A percentile compares a stretch with the other conserved stretches of the same genome.
Conservation (phyloP, 768 basidiomycete species). For the Boletus tomentosulus region DNA sequence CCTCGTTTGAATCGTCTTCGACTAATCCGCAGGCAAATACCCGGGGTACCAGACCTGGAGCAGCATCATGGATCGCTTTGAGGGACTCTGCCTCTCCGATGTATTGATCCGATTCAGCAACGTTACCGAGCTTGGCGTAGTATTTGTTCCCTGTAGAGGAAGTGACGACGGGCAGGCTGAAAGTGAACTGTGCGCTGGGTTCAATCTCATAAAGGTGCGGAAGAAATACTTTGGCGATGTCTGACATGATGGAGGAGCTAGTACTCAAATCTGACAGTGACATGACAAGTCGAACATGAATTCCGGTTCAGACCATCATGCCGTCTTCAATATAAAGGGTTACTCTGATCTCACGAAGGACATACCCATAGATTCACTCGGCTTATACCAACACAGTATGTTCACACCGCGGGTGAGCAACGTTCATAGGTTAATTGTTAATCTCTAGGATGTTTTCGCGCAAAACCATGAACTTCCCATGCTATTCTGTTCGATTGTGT, state of each 20-base stretch:
- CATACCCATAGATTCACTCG: conserved; percentile 22
- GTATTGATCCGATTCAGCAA: conserved; percentile 59
- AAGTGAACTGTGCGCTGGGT: conserved; percentile 45
- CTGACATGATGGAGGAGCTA: conserved; percentile 12
- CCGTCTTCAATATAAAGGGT: too few relatives aligned
- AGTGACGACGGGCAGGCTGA: conserved; percentile 41
- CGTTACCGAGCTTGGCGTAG: conserved; percentile 57
- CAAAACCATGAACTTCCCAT: conserved; percentile 38
- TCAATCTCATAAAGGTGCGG: conserved; percentile 48
- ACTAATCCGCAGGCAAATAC: conserved; percentile 47
- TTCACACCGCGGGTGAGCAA: conserved; percentile 4
- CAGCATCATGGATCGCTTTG: conserved; percentile 56
- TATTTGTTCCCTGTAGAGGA: conserved; percentile 59
- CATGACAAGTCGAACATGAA: background rate
- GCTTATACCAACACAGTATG: conserved; percentile 25
- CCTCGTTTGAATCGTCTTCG: conserved; percentile 23
- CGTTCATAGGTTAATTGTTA: background rate
- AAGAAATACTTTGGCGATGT: conserved; percentile 32
- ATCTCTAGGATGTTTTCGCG: conserved; percentile 32
- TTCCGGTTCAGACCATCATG: background rate
- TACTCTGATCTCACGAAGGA: too few relatives aligned
- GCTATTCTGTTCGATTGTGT: conserved; percentile 63
- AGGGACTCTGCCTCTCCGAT: conserved; percentile 67
- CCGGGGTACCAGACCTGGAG: conserved; percentile 61
- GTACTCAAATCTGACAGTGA: background rate